phyloP scores from a whole-genome alignment of 2,329 filamentous ascomycete species.

The Aspergillus eucalypticola region DNA sequence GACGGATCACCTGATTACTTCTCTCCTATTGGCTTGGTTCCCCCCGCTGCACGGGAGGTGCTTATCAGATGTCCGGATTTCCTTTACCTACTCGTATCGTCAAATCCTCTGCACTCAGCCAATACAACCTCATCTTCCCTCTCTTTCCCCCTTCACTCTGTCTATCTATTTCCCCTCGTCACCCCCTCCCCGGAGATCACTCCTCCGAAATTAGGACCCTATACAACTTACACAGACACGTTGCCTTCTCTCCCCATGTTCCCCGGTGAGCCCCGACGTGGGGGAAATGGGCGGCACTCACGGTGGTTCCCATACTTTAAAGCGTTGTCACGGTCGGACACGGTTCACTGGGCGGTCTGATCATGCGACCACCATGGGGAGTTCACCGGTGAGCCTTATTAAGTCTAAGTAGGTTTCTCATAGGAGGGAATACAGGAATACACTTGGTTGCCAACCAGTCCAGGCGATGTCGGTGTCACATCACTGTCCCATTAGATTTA shows the following conservation, averaged over 20 bases:
- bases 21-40: not conserved
- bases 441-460: not conserved
- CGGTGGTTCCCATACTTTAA: too few species aligned
- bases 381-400: not conserved
- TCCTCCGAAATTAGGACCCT: not conserved
- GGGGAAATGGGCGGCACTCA: not conserved
- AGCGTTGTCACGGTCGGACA: not conserved
- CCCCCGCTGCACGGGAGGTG: not conserved
- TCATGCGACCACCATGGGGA: not conserved
- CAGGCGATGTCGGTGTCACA: not conserved
- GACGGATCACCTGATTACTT: not conserved
- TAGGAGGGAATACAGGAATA: too few species aligned
- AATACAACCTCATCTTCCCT: not conserved
- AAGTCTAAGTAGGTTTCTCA: too few species aligned
- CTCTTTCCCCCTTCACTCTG: too few species aligned
- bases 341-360: not conserved
- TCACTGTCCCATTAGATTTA: not conserved
- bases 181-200: not conserved
- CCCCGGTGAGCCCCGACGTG: slow-evolving; percentile 1
- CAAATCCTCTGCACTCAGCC: not conserved
- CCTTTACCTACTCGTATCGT: not conserved
- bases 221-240: not conserved
- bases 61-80: not conserved
- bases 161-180: too few species aligned
- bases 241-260: not conserved